Evolutionary conservation across 2,329 filamentous ascomycete genomes (phyloP).

Genomic region (Lecanoromycetidae sp.): DNA sequence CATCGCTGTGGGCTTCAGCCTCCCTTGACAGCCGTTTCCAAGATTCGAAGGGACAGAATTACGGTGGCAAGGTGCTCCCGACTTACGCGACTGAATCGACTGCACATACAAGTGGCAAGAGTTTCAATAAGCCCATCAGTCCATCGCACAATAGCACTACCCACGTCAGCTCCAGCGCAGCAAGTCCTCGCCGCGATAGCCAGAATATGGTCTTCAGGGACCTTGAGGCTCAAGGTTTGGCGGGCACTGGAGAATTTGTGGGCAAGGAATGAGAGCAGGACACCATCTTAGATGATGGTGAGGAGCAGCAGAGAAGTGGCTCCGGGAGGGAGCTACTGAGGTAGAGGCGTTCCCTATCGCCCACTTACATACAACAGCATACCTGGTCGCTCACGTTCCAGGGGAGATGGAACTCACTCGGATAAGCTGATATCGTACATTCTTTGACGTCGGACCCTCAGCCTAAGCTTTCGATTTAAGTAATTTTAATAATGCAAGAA

Average conservation of each 20-base stretch:
- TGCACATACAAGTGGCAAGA: slow-evolving; percentile 7
- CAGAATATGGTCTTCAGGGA: slow-evolving; percentile 5
- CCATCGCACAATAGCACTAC: slow-evolving; percentile 11
- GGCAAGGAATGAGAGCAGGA: neutral
- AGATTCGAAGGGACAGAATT: neutral
- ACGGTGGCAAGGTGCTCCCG: slow-evolving; percentile 4
- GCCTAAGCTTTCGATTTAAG: too few relatives aligned
- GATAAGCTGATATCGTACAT: too few relatives aligned
- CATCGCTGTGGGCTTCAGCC: slow-evolving; percentile 51
- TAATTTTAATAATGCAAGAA: too few relatives aligned
- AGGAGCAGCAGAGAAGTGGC: neutral
- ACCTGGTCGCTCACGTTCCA: neutral
- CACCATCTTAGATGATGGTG: neutral
- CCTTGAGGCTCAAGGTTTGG: slow-evolving; percentile 15
- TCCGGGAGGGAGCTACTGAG: neutral
- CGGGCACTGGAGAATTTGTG: neutral
- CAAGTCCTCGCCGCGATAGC: neutral
- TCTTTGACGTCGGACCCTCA: too few relatives aligned
- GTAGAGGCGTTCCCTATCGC: neutral
- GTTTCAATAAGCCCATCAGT: slow-evolving; percentile 12
- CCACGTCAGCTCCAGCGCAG: neutral
- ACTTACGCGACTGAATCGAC: slow-evolving; percentile 4
- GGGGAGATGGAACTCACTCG: too few relatives aligned
- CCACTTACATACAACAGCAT: neutral
- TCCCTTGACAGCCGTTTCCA: slow-evolving; percentile 22